phyloP scores from a whole-genome alignment of 352 stramenopile genomes.

The Globisporangium nunn region DNA sequence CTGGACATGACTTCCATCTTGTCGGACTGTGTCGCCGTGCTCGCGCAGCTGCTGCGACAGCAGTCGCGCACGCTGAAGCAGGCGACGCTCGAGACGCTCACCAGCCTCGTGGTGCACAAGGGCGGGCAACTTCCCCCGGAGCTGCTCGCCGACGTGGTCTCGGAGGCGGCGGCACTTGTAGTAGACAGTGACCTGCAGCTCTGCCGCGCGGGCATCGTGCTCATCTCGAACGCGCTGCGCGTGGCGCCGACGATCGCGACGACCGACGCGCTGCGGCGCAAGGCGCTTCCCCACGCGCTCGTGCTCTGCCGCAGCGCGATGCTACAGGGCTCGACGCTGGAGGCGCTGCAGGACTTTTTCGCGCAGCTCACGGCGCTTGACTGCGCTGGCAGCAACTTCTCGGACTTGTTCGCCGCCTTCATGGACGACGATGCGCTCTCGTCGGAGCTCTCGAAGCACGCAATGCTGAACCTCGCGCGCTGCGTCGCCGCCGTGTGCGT shows the following conservation, averaged over 20 bases:
- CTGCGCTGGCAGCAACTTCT: constrained; percentile 61
- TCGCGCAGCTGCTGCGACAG: constrained; percentile 92
- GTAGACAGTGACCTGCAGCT: constrained; percentile 96
- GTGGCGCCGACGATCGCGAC: constrained; percentile 52
- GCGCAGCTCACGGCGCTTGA: constrained; percentile 60
- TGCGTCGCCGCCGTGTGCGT: constrained; percentile 88
- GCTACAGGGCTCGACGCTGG: constrained; percentile 81
- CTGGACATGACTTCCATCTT: constrained; percentile 92
- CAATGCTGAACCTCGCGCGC: constrained; percentile 91
- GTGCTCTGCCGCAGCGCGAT: constrained; percentile 88
- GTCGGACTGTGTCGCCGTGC: constrained; percentile 72
- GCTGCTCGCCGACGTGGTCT: constrained; percentile 87
- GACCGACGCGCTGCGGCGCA: constrained; percentile 53
- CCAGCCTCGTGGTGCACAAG: constrained; percentile 83
- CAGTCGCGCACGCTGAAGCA: constrained; percentile 95
- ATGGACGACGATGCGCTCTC: constrained; percentile 25
- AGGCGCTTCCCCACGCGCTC: constrained; percentile 76
- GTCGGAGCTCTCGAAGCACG: constrained; percentile 79
- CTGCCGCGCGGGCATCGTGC: constrained; percentile 89
- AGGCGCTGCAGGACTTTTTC: constrained; percentile 51
- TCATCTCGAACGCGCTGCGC: constrained; percentile 73
- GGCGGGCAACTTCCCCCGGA: constrained; percentile 53
- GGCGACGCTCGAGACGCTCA: constrained; percentile 88
- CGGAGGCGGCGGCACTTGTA: constrained; percentile 88
- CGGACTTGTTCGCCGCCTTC: constrained; percentile 82